phyloP scores from a whole-genome alignment of 2,329 filamentous ascomycete species.

The Penicillium sp. region DNA sequence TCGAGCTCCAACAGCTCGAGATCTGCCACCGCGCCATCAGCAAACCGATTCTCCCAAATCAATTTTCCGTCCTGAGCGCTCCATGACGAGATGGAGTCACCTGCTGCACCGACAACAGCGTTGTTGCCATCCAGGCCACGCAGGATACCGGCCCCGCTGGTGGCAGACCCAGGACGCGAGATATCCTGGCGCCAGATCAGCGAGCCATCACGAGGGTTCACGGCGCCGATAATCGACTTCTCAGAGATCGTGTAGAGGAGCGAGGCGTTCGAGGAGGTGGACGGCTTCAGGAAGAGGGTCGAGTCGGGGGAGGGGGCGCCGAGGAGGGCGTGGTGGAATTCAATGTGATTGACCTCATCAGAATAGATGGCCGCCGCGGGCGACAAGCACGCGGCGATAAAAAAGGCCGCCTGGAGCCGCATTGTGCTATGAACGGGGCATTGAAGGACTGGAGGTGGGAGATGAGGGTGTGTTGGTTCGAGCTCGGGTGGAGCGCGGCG shows the following conservation, averaged over 20 bases:
- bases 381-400: conserved; percentile 54
- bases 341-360: conserved; percentile 89
- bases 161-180: conserved; percentile 49
- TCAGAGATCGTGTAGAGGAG: conserved; percentile 92
- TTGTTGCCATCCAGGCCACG: conserved; percentile 79
- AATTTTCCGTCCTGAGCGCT: conserved; percentile 80
- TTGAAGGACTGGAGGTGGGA: conserved; percentile 33
- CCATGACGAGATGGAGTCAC: conserved; percentile 76
- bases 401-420: conserved; percentile 49
- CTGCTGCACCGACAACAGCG: conserved; percentile 75
- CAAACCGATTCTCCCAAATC: conserved; percentile 72
- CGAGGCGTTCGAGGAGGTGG: conserved; percentile 80
- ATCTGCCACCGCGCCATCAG: conserved; percentile 50
- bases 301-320: conserved; percentile 80
- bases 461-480: conserved; percentile 25
- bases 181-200: conserved; percentile 86
- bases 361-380: conserved; percentile 73
- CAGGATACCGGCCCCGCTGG: conserved; percentile 53
- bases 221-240: conserved; percentile 78
- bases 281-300: conserved; percentile 93
- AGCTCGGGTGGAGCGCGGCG: conserved; percentile 29
- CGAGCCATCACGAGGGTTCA: conserved; percentile 84
- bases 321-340: conserved; percentile 90
- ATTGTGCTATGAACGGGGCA: conserved; percentile 45
- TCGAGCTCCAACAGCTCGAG: conserved; percentile 78